Conservation (phyloP, 352 stramenopile species). For the Pythium pyrilobum region DNA sequence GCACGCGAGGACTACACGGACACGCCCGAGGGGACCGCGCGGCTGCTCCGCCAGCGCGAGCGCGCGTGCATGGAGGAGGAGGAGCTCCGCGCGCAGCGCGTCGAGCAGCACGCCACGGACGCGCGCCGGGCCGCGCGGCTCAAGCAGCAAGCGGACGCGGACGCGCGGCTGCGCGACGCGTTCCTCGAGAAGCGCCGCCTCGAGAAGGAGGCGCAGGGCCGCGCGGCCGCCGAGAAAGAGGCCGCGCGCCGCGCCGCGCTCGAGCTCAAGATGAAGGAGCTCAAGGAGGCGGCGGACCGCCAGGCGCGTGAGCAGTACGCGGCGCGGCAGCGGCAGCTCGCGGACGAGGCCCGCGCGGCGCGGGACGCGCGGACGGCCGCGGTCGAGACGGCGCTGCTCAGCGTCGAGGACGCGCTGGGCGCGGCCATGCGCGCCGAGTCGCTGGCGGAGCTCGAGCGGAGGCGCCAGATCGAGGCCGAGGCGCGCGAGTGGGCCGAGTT, state of each 20-base stretch:
- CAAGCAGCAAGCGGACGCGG: constrained; percentile 37
- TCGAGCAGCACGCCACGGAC: constrained; percentile 37
- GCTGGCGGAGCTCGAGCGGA: constrained; percentile 33
- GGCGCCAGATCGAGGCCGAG: constrained; percentile 47
- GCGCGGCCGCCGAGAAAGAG: constrained; percentile 40
- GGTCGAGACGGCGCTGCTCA: constrained; percentile 36
- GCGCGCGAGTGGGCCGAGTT: constrained; percentile 57
- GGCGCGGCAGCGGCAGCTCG: constrained; percentile 30
- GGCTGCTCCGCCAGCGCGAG: constrained; percentile 46
- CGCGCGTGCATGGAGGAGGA: constrained; percentile 52
- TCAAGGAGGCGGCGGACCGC: constrained; percentile 58
- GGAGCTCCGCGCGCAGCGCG: constrained; percentile 37
- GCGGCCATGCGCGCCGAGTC: constrained; percentile 29
- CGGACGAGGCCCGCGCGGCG: constrained; percentile 28
- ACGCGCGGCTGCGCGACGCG: constrained; percentile 38
- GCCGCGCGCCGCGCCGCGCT: constrained; percentile 27
- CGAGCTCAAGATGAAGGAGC: constrained; percentile 49
- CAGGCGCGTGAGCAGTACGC: constrained; percentile 47
- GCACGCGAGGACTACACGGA: constrained; percentile 52
- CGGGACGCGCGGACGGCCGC: constrained; percentile 28
- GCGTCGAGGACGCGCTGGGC: constrained; percentile 44
- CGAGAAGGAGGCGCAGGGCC: constrained; percentile 38
- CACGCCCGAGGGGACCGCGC: constrained; percentile 41
- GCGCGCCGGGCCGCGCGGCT: constrained; percentile 22
- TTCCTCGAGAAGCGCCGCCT: constrained; percentile 45